Evolutionary conservation across 441 rosid species (phyloP).

Genomic region (Sinapis alba): DNA sequence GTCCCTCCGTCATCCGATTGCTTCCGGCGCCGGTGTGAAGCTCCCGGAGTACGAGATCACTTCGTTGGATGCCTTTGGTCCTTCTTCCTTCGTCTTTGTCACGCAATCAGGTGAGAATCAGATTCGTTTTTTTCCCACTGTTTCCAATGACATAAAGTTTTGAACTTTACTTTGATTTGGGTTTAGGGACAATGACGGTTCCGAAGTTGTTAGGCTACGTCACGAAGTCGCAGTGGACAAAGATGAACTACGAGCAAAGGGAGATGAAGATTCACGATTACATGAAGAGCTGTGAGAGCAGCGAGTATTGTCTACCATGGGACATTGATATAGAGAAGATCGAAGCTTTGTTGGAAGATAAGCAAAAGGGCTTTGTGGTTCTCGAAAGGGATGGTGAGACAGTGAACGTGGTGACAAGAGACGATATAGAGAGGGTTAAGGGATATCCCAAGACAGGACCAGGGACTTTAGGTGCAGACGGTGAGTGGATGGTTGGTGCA

Average conservation of each 20-base stretch:
- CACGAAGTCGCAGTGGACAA: conserved; percentile 53
- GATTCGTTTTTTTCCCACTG: conserved; percentile 8
- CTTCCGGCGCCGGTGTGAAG: conserved; percentile 50
- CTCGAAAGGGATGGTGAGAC: conserved; percentile 55
- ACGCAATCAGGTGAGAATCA: conserved; percentile 39
- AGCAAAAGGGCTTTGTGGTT: conserved; percentile 53
- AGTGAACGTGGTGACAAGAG: conserved; percentile 63
- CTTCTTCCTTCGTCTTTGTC: conserved; percentile 42
- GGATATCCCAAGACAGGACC: conserved; percentile 65
- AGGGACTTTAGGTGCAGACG: conserved; percentile 64
- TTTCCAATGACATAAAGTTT: neutral
- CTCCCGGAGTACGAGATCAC: conserved; percentile 45
- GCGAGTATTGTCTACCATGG: conserved; percentile 52
- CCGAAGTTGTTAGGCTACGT: conserved; percentile 64
- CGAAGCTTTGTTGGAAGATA: conserved; percentile 46
- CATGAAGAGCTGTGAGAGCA: conserved; percentile 51
- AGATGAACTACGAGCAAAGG: conserved; percentile 46
- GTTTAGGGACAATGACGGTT: conserved; percentile 43
- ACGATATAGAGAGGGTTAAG: conserved; percentile 66
- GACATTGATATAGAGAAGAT: conserved; percentile 59
- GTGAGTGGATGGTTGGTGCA: conserved; percentile 90
- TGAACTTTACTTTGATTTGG: neutral
- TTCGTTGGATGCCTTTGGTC: conserved; percentile 49
- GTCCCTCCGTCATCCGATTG: conserved; percentile 65
- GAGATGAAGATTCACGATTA: conserved; percentile 55